Base-by-base conservation (phyloP, 345 rosid genomes). In the Aegle marmelos region DNA sequence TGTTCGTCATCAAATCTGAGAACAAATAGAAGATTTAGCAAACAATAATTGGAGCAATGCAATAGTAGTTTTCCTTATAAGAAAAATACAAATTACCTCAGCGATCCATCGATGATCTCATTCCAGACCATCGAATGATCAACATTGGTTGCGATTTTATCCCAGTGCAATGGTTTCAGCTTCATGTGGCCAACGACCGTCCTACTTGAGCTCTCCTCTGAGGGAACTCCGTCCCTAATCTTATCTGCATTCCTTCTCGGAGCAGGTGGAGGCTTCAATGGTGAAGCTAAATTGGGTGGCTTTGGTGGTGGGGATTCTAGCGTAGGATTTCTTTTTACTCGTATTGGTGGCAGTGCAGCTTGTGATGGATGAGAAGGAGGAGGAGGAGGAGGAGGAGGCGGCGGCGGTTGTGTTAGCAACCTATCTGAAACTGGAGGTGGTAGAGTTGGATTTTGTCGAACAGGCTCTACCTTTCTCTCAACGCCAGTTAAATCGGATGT, bases 91-190 rank as follows among this genome's bases (percentile, higher is more conserved):
- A 68, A 28, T 61, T 84, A 91, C 92, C 89, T 86, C 63, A 89
- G 78, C 36, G 91, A 88, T 63, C 93, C 93, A 53, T 89, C 85
- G 34, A 85, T 82, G 60, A 91, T 88, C 80, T 88, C 81, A 83
- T 91, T 84, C 95, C 95, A 91, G 53, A 91, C 93, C 76, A 91
- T 72, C 13, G 90, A 91, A 80, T 91, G 91, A 67, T 91, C 90
- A 60, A 83, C 82, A 80, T 83, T 81, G 45, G 90, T 86, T 21
- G 76, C 57, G 41, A 91, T 86, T 80, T 91, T 91, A 73, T 91
- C 95, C 93, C 95, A 88, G 53, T 88, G 89, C 83, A 91, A 78
- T 17, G 93, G 91, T 79, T 85, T 86, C 54, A 85, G 83, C 85
- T 88, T 89, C 82, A 77, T 63, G 9, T 63, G 82, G 61, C 85